These are phyloP conservation scores for Desmodesmus armatus DNA, from an alignment of 139 green algal species.

Conservation along the genomic window DNA sequence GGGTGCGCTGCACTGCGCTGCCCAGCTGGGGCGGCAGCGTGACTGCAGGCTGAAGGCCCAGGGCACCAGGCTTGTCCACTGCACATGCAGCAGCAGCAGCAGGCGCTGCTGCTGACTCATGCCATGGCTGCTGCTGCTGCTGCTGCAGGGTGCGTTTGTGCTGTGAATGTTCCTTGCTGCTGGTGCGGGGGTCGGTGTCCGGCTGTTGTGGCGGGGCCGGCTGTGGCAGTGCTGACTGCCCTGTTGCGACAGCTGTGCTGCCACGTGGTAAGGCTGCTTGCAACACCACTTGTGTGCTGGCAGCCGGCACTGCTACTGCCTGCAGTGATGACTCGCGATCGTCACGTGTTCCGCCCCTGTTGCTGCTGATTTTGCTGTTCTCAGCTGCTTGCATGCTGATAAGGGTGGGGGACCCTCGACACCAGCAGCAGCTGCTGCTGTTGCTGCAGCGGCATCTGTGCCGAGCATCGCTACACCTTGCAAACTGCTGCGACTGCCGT, in stretches of 20 bases:
- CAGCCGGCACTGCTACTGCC: no score
- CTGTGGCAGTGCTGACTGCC: no score
- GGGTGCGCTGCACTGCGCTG: not conserved
- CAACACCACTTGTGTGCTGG: no score
- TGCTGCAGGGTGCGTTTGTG: not conserved
- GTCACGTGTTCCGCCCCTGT: no score
- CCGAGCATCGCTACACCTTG: not conserved
- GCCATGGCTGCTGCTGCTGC: not conserved
- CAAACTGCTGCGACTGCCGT: not conserved
- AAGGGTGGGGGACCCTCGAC: no score
- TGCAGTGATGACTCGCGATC: no score
- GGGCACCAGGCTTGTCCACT: conserved; percentile 8
- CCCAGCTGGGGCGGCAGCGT: conserved; percentile 11
- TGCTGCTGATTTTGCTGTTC: not conserved
- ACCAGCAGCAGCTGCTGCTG: not conserved
- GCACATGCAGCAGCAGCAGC: no score
- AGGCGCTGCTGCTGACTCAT: not conserved
- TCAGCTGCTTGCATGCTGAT: no score
- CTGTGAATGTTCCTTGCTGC: not conserved
- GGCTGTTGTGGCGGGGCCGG: no score
- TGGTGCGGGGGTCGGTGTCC: no score
- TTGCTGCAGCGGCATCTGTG: not conserved
- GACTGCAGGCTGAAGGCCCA: conserved; percentile 10
- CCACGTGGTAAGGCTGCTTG: no score
- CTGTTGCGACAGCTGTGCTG: no score